A percentile compares a stretch with the other conserved stretches of the same genome.
Evolutionary conservation across 352 stramenopile species (phyloP).

Genomic region (Pythium guiyangense): DNA sequence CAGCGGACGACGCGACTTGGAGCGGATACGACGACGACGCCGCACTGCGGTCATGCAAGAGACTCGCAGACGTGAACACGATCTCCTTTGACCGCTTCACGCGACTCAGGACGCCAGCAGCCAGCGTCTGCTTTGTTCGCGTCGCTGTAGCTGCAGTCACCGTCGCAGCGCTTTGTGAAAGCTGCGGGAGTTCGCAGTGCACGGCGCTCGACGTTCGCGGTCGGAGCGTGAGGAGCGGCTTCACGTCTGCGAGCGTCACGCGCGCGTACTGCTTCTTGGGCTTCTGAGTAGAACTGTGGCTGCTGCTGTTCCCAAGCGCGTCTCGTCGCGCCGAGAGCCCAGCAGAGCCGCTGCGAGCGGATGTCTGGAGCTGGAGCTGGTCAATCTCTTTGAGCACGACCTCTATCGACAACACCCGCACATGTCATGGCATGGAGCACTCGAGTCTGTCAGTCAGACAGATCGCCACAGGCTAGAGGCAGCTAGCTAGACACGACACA

Average conservation of each 20-base stretch:
- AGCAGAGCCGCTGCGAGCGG: constrained; percentile 3
- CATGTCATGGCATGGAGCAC: too few relatives aligned
- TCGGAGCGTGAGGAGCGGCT: constrained; percentile 21
- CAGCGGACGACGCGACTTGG: background rate
- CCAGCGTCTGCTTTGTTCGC: background rate
- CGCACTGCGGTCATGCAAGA: background rate
- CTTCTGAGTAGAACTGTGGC: background rate
- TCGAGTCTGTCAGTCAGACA: too few relatives aligned
- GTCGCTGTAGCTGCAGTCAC: background rate
- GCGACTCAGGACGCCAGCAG: background rate
- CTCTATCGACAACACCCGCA: constrained; percentile 16
- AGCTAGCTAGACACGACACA: background rate
- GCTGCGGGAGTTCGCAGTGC: constrained; percentile 34
- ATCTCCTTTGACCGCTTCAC: constrained; percentile 18
- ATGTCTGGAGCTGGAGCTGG: constrained; percentile 28
- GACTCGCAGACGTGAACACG: constrained; percentile 17
- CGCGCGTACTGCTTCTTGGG: constrained; percentile 35
- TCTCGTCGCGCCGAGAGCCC: background rate
- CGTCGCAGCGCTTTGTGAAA: background rate
- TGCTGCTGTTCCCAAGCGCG: background rate
- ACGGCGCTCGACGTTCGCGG: constrained; percentile 21
- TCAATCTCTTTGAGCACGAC: constrained; percentile 48
- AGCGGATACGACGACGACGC: constrained; percentile 7
- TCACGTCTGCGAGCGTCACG: constrained; percentile 46
- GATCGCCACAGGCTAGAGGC: background rate